phyloP scores from a whole-genome alignment of 2,329 filamentous ascomycete genomes.

The Coniochaeta pulveracea region DNA sequence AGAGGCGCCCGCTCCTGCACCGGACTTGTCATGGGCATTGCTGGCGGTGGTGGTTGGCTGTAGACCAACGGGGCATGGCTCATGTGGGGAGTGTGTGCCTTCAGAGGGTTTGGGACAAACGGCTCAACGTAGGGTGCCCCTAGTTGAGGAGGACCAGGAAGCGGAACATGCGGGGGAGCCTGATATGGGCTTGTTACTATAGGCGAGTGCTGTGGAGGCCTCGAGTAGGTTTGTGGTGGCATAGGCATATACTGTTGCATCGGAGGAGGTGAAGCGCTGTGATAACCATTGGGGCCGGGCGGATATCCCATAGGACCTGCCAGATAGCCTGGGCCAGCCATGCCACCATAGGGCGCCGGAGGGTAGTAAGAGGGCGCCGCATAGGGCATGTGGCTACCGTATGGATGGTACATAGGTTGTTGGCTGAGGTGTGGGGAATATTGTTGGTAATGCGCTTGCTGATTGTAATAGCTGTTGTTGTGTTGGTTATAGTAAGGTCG shows the following conservation, averaged over 20 bases:
- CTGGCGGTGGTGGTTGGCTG: background rate
- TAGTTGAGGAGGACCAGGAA: constrained; percentile 33
- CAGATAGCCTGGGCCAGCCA: constrained; percentile 32
- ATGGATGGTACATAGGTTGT: constrained; percentile 37
- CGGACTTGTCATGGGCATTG: constrained; percentile 2
- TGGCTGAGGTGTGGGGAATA: constrained; percentile 25
- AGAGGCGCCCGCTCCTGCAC: constrained; percentile 1
- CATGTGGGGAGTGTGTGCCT: constrained; percentile 34
- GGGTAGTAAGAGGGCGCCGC: constrained; percentile 23
- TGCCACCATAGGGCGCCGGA: constrained; percentile 39
- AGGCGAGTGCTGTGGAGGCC: constrained; percentile 29
- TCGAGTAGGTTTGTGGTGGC: constrained; percentile 35
- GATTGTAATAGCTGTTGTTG: constrained; percentile 18
- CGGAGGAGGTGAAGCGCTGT: constrained; percentile 32
- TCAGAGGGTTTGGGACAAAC: constrained; percentile 25
- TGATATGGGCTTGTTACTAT: constrained; percentile 44
- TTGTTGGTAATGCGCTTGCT: constrained; percentile 22
- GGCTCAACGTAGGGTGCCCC: constrained; percentile 30
- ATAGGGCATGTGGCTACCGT: constrained; percentile 34
- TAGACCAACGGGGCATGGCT: constrained; percentile 5
- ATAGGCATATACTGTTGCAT: constrained; percentile 45
- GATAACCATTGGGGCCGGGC: constrained; percentile 22
- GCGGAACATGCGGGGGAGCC: constrained; percentile 30
- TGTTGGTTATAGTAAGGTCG: constrained; percentile 23
- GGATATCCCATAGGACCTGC: constrained; percentile 34